A percentile compares a stretch with the other conserved stretches of the same genome.
These are phyloP conservation scores for Phyllosticta capitalensis DNA, from an alignment of 2,329 filamentous ascomycete genomes.

Conservation along the genomic window DNA sequence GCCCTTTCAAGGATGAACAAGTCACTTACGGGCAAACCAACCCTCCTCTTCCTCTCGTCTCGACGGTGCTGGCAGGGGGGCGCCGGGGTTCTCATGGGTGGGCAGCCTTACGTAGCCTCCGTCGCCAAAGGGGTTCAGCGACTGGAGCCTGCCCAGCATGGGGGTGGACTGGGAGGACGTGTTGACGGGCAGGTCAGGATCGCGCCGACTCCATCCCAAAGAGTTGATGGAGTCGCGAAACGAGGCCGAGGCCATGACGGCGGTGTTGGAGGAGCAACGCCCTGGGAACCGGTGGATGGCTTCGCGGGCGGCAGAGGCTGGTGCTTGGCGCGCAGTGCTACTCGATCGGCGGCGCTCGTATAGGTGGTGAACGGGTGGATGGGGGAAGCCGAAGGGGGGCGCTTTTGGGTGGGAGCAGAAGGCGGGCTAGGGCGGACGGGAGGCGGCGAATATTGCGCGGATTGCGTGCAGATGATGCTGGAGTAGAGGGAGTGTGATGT, in stretches of 20 bases:
- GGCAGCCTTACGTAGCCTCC: slow-evolving; percentile 86
- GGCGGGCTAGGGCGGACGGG: slow-evolving; percentile 7
- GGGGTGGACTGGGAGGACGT: slow-evolving; percentile 62
- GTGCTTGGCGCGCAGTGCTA: slow-evolving; percentile 6
- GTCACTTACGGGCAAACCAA: slow-evolving; percentile 83
- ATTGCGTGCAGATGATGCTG: slow-evolving; percentile 47
- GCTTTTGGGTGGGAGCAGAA: background rate
- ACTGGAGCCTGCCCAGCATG: slow-evolving; percentile 71
- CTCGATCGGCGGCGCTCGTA: slow-evolving; percentile 7
- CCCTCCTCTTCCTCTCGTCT: slow-evolving; percentile 90
- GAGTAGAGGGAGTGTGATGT: slow-evolving; percentile 12
- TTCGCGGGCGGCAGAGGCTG: slow-evolving; percentile 7
- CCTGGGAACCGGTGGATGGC: slow-evolving; percentile 2
- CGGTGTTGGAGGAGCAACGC: background rate
- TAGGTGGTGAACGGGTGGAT: slow-evolving; percentile 1
- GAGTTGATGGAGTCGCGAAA: slow-evolving; percentile 95
- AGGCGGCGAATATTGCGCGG: slow-evolving; percentile 19
- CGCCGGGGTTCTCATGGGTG: slow-evolving; percentile 70
- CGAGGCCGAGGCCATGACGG: slow-evolving; percentile 69
- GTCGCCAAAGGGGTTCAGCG: slow-evolving; percentile 77
- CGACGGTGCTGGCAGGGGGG: slow-evolving; percentile 73
- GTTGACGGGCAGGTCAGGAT: slow-evolving; percentile 64
- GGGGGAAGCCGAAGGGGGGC: slow-evolving; percentile 6
- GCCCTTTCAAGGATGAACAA: too few relatives aligned
- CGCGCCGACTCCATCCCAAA: slow-evolving; percentile 84